Evolutionary conservation across 139 green algal species (phyloP), one percentile per base, ranked within the genome.

Genomic region (Chlamydomonas eustigma): DNA sequence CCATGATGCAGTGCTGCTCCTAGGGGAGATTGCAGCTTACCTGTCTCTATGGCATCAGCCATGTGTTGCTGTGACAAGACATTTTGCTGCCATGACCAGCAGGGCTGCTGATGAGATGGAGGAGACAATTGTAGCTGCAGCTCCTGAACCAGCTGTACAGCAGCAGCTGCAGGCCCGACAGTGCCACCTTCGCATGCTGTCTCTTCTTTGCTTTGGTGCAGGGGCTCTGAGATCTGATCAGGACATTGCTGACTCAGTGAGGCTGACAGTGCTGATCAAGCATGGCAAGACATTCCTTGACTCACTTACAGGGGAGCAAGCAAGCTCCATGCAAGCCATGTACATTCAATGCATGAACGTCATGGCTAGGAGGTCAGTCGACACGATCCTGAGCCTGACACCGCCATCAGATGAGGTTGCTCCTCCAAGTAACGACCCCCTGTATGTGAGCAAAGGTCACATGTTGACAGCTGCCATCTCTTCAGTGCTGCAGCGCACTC

Each of bases 11-110:
- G 74, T 87, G 58, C 51, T 85, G 67, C 65, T 87, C 33, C 78
- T 89, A 38, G 84, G 84, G 1, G 75, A 84, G 65, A 8, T 85
- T 6, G 79, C 79, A 4, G 71, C 79, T 2, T 89, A 83, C 79
- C 76, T 89, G 6, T 69, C 81, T 0, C 69, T 84, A 22, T 77
- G 72, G 72, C 33, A 77, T 71, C 18, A 51, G 28, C 33, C 50
- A 36, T 50, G 50, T 32, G 22, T 3, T 2, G 12, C 18, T 25
- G 34, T 50, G 37, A 79, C 81, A 3, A 66, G 73, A 24, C 72
- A 64, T 22, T 89, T 89, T 82, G 83, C 86, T 8, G 64, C 30
- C 4, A 86, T 85, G 67, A 81, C 79, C 2, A 35, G 22, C 0
- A 31, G 36, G 2, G 76, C 52, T 34, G 86, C 86, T 32, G 81